Base-by-base conservation (phyloP, 768 basidiomycete genomes). In the Lanmaoa pseudosensibilis region DNA sequence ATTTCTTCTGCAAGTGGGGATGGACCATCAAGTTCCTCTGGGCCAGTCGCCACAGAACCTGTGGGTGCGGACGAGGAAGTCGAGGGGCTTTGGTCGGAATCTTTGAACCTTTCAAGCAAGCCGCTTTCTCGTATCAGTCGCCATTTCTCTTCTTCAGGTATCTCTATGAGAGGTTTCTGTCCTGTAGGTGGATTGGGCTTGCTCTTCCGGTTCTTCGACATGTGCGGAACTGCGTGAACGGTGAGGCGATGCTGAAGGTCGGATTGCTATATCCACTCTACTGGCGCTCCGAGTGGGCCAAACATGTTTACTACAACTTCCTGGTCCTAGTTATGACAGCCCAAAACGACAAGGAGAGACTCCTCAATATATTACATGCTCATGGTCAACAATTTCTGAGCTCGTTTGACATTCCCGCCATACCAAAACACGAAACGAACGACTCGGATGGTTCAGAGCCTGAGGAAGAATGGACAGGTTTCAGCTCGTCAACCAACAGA, bases 71-170 rank as follows among this genome's bases (percentile, higher is more conserved):
- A 32, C 41, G 36, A 37, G 55, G 59, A 43, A 3, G 48, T 45
- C 39, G 30, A 45, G n/a, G 46, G 32, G 41, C 23, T 38, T 44
- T 54, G 47, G 53, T 55, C 55, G 6, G 65, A 39, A 52, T 61
- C 58, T 2, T 58, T 47, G 59, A 74, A 55, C 55, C 75, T 73
- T 50, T 79, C 73, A 15, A 88, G 74, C 48, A 87, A 70, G 18
- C 87, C 88, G 15, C 83, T 80, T 58, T 90, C 77, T 11, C 83
- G 80, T 61, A 92, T 80, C 37, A 92, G 70, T 13, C 89, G 82
- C 88, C 86, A 87, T 77, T 92, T 83, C 68, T 92, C 90, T 2
- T 87, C 83, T 65, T 89, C 84, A 4, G 88, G 67, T 37, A 92
- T 84, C 37, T 85, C 79, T 43, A 80, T 56, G n/a, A 63, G 49